Evolutionary conservation across 805 yeast genomes (phyloP), one percentile per base, ranked within the genome.

Genomic region (Torulaspora indica): DNA sequence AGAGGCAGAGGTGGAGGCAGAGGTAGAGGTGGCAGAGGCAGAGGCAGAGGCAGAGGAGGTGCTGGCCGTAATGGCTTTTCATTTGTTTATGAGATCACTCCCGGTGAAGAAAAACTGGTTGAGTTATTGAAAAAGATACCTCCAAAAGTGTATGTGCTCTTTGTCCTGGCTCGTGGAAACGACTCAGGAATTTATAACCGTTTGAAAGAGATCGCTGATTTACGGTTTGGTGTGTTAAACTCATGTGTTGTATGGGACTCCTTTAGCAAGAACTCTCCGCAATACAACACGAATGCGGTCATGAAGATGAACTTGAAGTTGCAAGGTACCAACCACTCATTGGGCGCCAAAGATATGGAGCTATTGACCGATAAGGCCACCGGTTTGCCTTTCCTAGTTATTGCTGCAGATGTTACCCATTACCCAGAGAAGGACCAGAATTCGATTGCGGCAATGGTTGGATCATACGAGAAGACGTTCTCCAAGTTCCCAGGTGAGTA

Each of bases 381-480:
- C 15, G 49, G 48, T 2, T 40, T 55, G 32, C 57, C 59, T 30
- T 48, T 39, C 32, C 43, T 55, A 43, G 38, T 55, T n/a, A 31
- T 55, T 25, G 57, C 57, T 38, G 57, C 57, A 3, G 59, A 55
- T 50, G 57, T 55, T 14, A 55, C 57, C 1, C 57, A 55, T 51
- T 55, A 55, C 33, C 59, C 59, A 37, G 56, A 52, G 36, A 40
- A 48, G 42, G 50, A 55, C 42, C 56, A 55, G 39, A 53, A 46
- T 10, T 55, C 59, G 17, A 52, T 53, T 39, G 48, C 56, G 5
- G 46, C 54, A 10, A 36, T 54, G 27, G 57, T 55, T 23, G 56
- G 52, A 31, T 55, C 57, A 4, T 43, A 38, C 27, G 56, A 54
- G 38, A 47, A 39, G 22, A 50, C 47, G 22, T 53, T 52, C 40